These are phyloP conservation scores for Mortierella sp. DNA, from an alignment of 371 early-diverging fungal genomes.

Conservation along the genomic window DNA sequence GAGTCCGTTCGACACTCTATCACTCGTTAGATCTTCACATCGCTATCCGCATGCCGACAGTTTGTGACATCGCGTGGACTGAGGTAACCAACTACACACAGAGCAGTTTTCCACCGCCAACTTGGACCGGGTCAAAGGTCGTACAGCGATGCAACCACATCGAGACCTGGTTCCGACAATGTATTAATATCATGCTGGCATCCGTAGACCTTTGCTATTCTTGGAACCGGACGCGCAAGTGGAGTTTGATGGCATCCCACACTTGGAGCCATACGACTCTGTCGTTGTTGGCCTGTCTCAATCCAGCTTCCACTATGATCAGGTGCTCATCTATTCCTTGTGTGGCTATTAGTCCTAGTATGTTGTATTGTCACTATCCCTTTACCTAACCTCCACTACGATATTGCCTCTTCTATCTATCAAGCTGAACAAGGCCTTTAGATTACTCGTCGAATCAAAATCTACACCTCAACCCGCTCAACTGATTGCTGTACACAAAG, in stretches of 20 bases:
- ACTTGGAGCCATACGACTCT: slow-evolving; percentile 67
- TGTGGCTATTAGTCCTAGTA: too few relatives aligned
- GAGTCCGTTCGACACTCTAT: neutral
- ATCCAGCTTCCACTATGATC: slow-evolving; percentile 75
- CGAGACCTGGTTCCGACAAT: neutral
- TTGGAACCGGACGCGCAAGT: slow-evolving; percentile 77
- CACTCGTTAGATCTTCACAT: slow-evolving; percentile 73
- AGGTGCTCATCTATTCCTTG: slow-evolving; percentile 53
- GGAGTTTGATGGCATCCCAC: slow-evolving; percentile 74
- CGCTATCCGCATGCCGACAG: slow-evolving; percentile 78
- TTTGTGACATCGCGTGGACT: slow-evolving; percentile 60
- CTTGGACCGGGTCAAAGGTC: too few relatives aligned
- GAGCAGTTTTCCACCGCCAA: too few relatives aligned
- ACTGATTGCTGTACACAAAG: slow-evolving; percentile 85
- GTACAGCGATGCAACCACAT: too few relatives aligned
- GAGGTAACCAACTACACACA: slow-evolving; percentile 45
- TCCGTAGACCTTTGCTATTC: slow-evolving; percentile 74
- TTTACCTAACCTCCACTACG: too few relatives aligned
- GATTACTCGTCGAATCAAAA: slow-evolving; percentile 59
- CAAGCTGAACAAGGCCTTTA: slow-evolving; percentile 75
- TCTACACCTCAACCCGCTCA: slow-evolving; percentile 42
- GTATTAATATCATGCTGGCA: neutral
- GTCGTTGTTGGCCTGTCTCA: slow-evolving; percentile 89
- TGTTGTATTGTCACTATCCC: too few relatives aligned
- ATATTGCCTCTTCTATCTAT: neutral